Percentiles rank a stretch among this genome's conserved stretches.
phyloP scores from a whole-genome alignment of 495 filamentous ascomycete species.

The Hamigera avellanea region DNA sequence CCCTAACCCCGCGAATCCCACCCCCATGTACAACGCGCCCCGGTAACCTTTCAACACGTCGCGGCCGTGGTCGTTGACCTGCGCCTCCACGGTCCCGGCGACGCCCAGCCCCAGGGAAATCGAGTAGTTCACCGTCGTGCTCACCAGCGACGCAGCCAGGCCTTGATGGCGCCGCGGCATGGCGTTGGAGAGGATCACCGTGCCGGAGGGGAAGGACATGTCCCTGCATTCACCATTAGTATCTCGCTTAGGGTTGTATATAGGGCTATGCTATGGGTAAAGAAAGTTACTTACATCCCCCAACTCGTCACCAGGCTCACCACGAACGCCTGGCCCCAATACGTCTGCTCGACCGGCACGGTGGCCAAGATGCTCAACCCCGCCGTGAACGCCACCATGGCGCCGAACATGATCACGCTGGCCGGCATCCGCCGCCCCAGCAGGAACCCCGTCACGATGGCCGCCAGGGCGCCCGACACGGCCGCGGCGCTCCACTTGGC shows the following conservation, averaged over 20 bases:
- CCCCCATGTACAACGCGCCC: constrained; percentile 45
- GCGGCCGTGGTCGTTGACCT: constrained; percentile 32
- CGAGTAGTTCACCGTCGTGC: constrained; percentile 49
- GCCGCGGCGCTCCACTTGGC: constrained; percentile 34
- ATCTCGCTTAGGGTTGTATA: neutral
- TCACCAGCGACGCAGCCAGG: constrained; percentile 46
- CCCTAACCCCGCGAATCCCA: constrained; percentile 22
- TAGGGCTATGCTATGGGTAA: constrained; percentile 4
- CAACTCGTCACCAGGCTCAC: constrained; percentile 34
- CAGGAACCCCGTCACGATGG: constrained; percentile 35
- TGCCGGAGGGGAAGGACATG: constrained; percentile 35
- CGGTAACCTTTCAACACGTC: constrained; percentile 42
- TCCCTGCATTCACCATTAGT: constrained; percentile 30
- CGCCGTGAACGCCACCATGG: constrained; percentile 29
- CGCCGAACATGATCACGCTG: constrained; percentile 38
- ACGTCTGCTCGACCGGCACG: constrained; percentile 25
- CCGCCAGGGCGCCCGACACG: constrained; percentile 36
- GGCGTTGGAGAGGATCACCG: constrained; percentile 46
- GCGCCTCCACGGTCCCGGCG: constrained; percentile 45
- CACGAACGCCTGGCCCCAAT: constrained; percentile 37
- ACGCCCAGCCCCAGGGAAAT: constrained; percentile 50
- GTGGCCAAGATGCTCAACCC: constrained; percentile 26
- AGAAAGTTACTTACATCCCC: constrained; percentile 41
- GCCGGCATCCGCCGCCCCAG: constrained; percentile 25
- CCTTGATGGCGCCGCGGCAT: constrained; percentile 51